Evolutionary conservation across 1,139 yeast genomes (phyloP), one percentile per base, ranked within the genome.

Genomic region (Sugiyamaella japonica): DNA sequence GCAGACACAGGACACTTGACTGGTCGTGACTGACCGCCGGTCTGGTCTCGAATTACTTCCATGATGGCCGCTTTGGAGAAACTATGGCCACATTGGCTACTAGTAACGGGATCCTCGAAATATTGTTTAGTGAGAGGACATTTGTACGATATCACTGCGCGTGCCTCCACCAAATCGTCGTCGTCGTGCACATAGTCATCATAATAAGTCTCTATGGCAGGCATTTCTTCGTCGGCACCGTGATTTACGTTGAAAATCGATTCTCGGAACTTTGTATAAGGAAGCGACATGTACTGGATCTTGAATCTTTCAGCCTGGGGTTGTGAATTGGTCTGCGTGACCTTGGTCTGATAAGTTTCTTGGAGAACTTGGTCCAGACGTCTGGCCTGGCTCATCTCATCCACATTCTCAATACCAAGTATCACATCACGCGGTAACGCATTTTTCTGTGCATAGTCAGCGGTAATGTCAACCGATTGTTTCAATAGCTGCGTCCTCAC

Each of bases 1-100:
- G 65, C 67, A 4, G 66, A 64, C 13, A 65, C 59, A 4, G 69
- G 69, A 50, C 69, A 65, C 39, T 57, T 57, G 44, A 56, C 52
- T n/a, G 48, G 13, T 10, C n/a, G 10, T 1, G 31, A 16, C 6
- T 34, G 41, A 6, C 16, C 12, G 5, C 32, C 40, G 1, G 42
- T 16, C 15, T 47, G 42, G 20, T 31, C 47, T 12, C 29, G n/a
- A 9, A 64, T 44, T 20, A 66, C 61, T 6, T 61, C 59, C 34
- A 50, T 23, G 17, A 67, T 62, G 12, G 70, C 68, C 4, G 45
- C 53, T 38, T 53, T 53, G 3, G 65, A 57, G 45, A 64, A 67
- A 7, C 68, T 62, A 48, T 66, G 70, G 16, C 60, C 55, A 51
- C 70, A 66, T 2, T 54, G 57, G 5, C 37, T 38, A 17, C 65